Evolutionary conservation across 2,329 filamentous ascomycete species (phyloP), one percentile per base, ranked within the genome.

Genomic region (Thyridium curvatum): DNA sequence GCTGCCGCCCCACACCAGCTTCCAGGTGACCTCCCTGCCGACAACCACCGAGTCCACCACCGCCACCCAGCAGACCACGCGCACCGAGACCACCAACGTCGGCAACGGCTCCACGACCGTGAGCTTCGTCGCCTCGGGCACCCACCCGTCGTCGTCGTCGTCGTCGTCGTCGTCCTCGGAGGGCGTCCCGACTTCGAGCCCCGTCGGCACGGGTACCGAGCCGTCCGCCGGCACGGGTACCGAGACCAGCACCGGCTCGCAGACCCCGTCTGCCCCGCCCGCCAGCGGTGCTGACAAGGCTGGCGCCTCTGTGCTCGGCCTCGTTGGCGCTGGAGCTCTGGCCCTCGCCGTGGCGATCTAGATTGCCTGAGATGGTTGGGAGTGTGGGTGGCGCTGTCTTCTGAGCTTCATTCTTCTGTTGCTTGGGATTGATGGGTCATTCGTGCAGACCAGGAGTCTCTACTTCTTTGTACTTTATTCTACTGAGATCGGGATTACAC

Each of bases 61-160:
- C 29, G 12, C 8, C n/a, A n/a, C n/a, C n/a, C n/a, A n/a, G n/a
- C n/a, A n/a, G n/a, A 26, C 21, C 21, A 26, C 21, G 21, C 6
- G 10, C 33, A 39, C 36, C 30, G 30, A 33, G 30, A 41, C 35
- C 32, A 32, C 16, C 34, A 38, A n/a, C n/a, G n/a, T n/a, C n/a
- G n/a, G n/a, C n/a, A n/a, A n/a, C n/a, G n/a, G n/a, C n/a, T n/a
- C n/a, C n/a, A n/a, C n/a, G n/a, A n/a, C 35, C 12, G 12, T 28
- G 28, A 38, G 35, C n/a, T 17, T 12, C 35, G 37, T 26, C 21
- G 21, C 6, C 21, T 26, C 21, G 21, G 21, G 21, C 21, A 26
- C 21, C 21, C 5, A 32, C 15, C 36, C 15, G 26, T 37, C 26
- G 14, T n/a, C n/a, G 35, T 37, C 35, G 12, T 37, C 26, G 35